Base-by-base conservation (phyloP, 139 green algal species). In the Raphidocelis subcapitata region DNA sequence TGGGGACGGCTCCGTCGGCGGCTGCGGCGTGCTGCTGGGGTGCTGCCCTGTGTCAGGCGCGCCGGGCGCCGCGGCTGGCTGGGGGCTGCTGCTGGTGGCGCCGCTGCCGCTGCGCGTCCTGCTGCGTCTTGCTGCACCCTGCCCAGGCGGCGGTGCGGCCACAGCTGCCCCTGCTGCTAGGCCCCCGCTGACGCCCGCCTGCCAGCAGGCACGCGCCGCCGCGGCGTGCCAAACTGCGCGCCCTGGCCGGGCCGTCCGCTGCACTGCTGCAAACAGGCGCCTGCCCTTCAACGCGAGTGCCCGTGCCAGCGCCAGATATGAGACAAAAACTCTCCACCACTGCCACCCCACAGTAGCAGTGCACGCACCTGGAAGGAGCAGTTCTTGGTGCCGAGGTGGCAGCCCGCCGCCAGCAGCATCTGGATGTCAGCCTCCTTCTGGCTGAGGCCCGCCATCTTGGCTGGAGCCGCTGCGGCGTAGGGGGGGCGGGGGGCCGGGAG, bases 321-420 rank as follows among this genome's bases (percentile, higher is more conserved):
- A 12, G 10, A 5, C 54, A 35, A 14, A 5, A 35, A 14, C 54
- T 52, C 12, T 46, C 54, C 29, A 29, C 20, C 12, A 29, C 49
- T 59, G 26, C 31, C 32, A 56, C 52, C 33, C 64, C n/a, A 66
- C 16, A 16, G 62, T 28, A 23, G 29, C 28, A 85, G 12, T 49
- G 8, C 41, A 12, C 41, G 8, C 41, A 49, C 41, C 41, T 49
- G 41, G 41, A 49, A 90, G 75, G 95, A 91, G 87, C 87, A 95
- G 86, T 99, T 98, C 87, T 95, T 95, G 72, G 91, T 97, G 64
- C 91, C 91, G 26, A 96, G 84, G 78, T 95, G 89, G 77, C 79
- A 81, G 35, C 62, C 41, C 8, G 94, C 94, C 59, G 94, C 93
- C 59, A 98, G 82, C 89, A 98, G 94, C 85, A 97, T 94, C 82